Percentiles rank a stretch among this genome's conserved stretches.
Evolutionary conservation across 1,139 yeast species (phyloP).

Genomic region (Saccharomyces hybrid): DNA sequence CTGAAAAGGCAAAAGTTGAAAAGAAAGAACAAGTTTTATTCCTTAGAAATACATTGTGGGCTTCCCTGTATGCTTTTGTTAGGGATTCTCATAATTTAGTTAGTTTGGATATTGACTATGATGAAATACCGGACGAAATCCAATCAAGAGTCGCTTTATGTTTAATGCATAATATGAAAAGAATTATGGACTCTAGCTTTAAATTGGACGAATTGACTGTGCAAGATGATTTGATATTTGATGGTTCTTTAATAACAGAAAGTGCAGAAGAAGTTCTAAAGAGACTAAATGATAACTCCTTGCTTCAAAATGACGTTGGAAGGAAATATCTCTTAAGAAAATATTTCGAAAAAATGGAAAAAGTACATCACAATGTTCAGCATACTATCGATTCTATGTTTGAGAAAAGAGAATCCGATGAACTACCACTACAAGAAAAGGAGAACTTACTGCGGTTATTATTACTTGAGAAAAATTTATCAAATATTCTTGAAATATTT

Average conservation of each 20-base stretch:
- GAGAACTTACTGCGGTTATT: conserved; percentile 61
- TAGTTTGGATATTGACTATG: conserved; percentile 67
- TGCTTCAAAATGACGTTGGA: conserved; percentile 32
- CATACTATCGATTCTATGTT: conserved; percentile 54
- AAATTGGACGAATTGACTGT: conserved; percentile 29
- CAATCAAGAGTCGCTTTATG: conserved; percentile 74
- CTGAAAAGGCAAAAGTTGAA: conserved; percentile 6
- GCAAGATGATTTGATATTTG: conserved; percentile 45
- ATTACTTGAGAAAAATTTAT: conserved; percentile 57
- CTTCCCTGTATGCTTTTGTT: conserved; percentile 63
- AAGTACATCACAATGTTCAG: conserved; percentile 51
- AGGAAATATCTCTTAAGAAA: conserved; percentile 37
- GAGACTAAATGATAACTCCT: conserved; percentile 27
- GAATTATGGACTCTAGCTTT: conserved; percentile 41
- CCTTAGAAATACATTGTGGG: conserved; percentile 35
- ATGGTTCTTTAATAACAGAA: conserved; percentile 53
- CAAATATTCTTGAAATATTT: conserved; percentile 56
- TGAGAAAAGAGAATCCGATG: conserved; percentile 48
- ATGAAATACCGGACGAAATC: conserved; percentile 57
- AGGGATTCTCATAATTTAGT: conserved; percentile 57
- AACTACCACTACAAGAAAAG: conserved; percentile 56
- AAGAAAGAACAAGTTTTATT: conserved; percentile 39
- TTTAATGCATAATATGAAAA: conserved; percentile 77
- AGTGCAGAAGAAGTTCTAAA: conserved; percentile 55
- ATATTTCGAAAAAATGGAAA: conserved; percentile 45